Percentiles rank a stretch among this genome's conserved stretches.
Evolutionary conservation across 768 basidiomycete genomes (phyloP).

Genomic region (Termitomyces eurrhizus): DNA sequence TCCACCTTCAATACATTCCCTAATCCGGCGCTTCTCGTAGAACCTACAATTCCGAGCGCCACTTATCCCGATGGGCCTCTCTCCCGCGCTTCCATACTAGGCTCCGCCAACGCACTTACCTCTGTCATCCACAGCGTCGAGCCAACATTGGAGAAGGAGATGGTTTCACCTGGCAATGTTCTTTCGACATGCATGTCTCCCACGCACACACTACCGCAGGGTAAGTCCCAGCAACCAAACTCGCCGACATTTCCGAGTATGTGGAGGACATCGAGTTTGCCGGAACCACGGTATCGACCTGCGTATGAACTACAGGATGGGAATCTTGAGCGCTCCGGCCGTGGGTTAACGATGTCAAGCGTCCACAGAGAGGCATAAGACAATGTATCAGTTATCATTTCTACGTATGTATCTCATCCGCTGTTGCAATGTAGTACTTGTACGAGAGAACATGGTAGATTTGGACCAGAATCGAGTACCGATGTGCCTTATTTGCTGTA

Average conservation of each 20-base stretch:
- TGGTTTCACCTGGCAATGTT: constrained; percentile 23
- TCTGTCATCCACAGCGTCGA: constrained; percentile 19
- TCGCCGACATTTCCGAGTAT: constrained; percentile 7
- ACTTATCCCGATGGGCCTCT: constrained; percentile 12
- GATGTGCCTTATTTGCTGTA: neutral
- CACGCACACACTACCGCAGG: constrained; percentile 22
- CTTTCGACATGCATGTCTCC: constrained; percentile 27
- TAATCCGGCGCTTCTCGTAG: constrained; percentile 75
- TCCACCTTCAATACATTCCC: constrained; percentile 93
- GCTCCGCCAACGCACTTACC: constrained; percentile 20
- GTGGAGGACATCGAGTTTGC: constrained; percentile 11
- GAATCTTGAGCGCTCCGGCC: constrained; percentile 66
- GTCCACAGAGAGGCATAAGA: neutral
- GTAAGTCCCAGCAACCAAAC: neutral
- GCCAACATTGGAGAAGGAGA: constrained; percentile 10
- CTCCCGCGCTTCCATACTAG: constrained; percentile 21
- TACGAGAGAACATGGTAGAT: neutral
- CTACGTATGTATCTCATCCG: neutral
- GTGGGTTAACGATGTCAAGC: constrained; percentile 28
- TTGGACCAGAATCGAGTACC: neutral
- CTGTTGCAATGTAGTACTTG: neutral
- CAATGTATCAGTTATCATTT: neutral
- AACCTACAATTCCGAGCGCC: constrained; percentile 13
- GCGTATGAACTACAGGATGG: constrained; percentile 81
- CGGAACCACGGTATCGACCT: constrained; percentile 52